Evolutionary conservation across 192 early-diverging fungal species (phyloP).

Genomic region (Helicostylum pulchrum): DNA sequence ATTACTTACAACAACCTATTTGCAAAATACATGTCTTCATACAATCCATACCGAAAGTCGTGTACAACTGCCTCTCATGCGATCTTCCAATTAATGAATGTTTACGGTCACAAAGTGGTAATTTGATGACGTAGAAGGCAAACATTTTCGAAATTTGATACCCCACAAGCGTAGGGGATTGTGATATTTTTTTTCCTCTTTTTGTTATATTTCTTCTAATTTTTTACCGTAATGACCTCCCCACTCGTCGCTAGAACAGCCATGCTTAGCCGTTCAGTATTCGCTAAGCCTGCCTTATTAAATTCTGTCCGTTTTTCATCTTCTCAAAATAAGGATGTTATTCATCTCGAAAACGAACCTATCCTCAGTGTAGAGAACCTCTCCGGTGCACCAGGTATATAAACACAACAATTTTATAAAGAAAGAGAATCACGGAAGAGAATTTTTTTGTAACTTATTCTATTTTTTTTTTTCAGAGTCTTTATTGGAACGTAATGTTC

Average conservation of each 20-base stretch:
- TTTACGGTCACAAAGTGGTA: no score
- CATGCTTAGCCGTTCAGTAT: conserved; percentile 11
- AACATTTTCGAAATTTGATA: no score
- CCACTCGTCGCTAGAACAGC: conserved; percentile 12
- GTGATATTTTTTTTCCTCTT: no score
- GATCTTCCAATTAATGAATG: no score
- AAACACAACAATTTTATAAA: not conserved
- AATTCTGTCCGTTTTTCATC: conserved; percentile 1
- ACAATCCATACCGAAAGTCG: no score
- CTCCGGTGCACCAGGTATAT: conserved; percentile 18
- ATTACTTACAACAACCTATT: no score
- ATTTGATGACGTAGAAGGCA: no score
- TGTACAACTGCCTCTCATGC: no score
- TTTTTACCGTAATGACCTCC: not conserved
- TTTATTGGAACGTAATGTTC: conserved; percentile 61
- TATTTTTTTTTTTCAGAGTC: not conserved
- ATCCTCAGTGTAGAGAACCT: conserved; percentile 17
- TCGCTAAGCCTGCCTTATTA: conserved; percentile 12
- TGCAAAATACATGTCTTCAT: no score
- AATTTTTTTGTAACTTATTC: no score
- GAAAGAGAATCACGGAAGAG: not conserved
- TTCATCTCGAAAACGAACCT: conserved; percentile 1
- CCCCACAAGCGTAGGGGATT: no score
- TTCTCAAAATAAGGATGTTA: conserved; percentile 11
- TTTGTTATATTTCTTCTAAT: no score